Conservation (phyloP, 192 early-diverging fungal species). For the Coemansia sp. region DNA sequence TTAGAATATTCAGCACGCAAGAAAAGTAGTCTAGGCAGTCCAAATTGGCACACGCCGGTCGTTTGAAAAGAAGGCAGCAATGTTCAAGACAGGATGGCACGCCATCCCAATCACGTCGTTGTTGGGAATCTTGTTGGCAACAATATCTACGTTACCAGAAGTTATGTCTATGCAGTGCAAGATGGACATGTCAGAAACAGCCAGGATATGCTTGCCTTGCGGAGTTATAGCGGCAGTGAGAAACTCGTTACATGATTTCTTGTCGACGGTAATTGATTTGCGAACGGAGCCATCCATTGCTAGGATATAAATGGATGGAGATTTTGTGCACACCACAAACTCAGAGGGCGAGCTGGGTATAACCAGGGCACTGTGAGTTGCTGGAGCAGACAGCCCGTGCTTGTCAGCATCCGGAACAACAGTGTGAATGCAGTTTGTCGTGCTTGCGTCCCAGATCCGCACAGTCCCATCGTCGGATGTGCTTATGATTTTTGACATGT, state of each 20-base stretch:
- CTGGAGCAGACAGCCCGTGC: slow-evolving; percentile 49
- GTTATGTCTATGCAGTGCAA: slow-evolving; percentile 71
- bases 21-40: slow-evolving; percentile 7
- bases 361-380: slow-evolving; percentile 55
- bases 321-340: slow-evolving; percentile 79
- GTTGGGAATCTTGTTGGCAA: slow-evolving; percentile 56
- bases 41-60: slow-evolving; percentile 42
- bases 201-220: slow-evolving; percentile 81
- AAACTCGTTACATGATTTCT: slow-evolving; percentile 55
- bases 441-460: slow-evolving; percentile 88
- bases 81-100: slow-evolving; percentile 83
- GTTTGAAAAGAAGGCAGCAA: slow-evolving; percentile 50
- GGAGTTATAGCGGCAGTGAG: slow-evolving; percentile 63
- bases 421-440: slow-evolving; percentile 66
- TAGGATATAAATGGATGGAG: slow-evolving; percentile 70
- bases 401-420: slow-evolving; percentile 55
- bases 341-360: slow-evolving; percentile 69
- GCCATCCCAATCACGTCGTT: slow-evolving; percentile 75
- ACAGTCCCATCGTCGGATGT: slow-evolving; percentile 79
- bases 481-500: slow-evolving; percentile 72
- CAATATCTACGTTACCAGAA: slow-evolving; percentile 54
- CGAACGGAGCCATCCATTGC: slow-evolving; percentile 61
- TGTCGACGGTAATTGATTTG: slow-evolving; percentile 51
- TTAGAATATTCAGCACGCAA: neutral
- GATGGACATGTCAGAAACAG: slow-evolving; percentile 66